These are phyloP conservation scores for Monosporascus sp. DNA, from an alignment of 2,329 filamentous ascomycete genomes.

Conservation along the genomic window DNA sequence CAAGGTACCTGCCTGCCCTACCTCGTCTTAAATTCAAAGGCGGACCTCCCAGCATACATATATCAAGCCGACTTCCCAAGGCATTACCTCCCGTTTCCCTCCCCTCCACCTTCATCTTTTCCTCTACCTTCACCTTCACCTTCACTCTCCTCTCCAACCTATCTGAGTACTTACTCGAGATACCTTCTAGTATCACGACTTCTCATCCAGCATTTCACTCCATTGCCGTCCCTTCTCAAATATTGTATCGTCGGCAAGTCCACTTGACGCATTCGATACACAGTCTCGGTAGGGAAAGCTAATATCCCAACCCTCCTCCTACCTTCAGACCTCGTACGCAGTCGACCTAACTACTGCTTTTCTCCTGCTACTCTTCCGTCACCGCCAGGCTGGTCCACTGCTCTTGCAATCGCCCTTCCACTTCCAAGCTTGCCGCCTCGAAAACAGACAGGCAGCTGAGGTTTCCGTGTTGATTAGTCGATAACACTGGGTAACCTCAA, in stretches of 20 bases:
- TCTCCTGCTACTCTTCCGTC: background rate
- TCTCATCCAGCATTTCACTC: background rate
- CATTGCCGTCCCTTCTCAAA: background rate
- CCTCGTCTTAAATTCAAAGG: too few species aligned
- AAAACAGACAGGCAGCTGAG: background rate
- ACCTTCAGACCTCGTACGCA: background rate
- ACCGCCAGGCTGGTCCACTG: background rate
- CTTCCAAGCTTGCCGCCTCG: background rate
- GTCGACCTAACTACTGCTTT: background rate
- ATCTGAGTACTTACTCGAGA: background rate
- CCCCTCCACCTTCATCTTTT: background rate
- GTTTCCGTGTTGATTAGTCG: too few species aligned
- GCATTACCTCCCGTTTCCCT: background rate
- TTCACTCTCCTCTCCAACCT: background rate
- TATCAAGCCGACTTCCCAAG: background rate
- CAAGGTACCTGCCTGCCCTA: too few species aligned
- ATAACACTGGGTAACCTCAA: too few species aligned
- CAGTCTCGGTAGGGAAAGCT: too few species aligned
- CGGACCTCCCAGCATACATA: background rate
- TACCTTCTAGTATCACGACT: background rate
- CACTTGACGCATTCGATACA: too few species aligned
- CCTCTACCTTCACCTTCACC: constrained; percentile 4
- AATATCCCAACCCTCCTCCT: constrained; percentile 7
- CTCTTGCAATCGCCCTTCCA: background rate
- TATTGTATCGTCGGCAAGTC: constrained; percentile 1